A percentile compares a stretch with the other conserved stretches of the same genome.
These are phyloP conservation scores for Bassia scoparia DNA, from an alignment of 148 eudicot species.

Conservation along the genomic window DNA sequence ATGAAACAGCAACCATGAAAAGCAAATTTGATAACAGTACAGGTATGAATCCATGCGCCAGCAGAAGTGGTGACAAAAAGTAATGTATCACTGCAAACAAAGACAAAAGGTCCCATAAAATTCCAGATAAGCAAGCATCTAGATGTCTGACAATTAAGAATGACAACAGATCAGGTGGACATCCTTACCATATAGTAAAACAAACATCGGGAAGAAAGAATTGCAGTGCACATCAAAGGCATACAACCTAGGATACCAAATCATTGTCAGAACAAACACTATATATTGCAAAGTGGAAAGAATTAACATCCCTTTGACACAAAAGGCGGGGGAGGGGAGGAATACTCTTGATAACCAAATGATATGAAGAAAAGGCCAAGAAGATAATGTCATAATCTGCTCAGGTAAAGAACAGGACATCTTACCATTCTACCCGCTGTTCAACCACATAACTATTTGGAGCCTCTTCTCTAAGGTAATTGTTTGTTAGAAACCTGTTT, in stretches of 20 bases:
- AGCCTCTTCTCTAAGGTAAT: slow-evolving; percentile 93
- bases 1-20: slow-evolving; percentile 80
- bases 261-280: slow-evolving; percentile 13
- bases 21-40: slow-evolving; percentile 81
- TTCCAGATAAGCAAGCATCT: neutral
- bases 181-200: slow-evolving; percentile 75
- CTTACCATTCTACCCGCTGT: slow-evolving; percentile 99
- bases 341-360: neutral
- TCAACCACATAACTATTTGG: slow-evolving; percentile 92
- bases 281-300: neutral
- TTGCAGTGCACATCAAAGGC: slow-evolving; percentile 99
- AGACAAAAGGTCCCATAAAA: slow-evolving; percentile 7
- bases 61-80: slow-evolving; percentile 84
- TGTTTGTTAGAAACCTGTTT: slow-evolving; percentile 86
- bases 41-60: slow-evolving; percentile 93
- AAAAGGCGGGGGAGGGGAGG: neutral
- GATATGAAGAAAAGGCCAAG: neutral
- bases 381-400: neutral
- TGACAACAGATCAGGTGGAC: neutral
- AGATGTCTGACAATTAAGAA: neutral
- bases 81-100: slow-evolving; percentile 75
- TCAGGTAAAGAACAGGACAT: slow-evolving; percentile 3
- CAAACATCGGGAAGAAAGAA: slow-evolving; percentile 94
- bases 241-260: slow-evolving; percentile 63
- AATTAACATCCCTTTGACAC: neutral